Base-by-base conservation (phyloP, 495 filamentous ascomycete species). In the Aspergillus nanangensis region DNA sequence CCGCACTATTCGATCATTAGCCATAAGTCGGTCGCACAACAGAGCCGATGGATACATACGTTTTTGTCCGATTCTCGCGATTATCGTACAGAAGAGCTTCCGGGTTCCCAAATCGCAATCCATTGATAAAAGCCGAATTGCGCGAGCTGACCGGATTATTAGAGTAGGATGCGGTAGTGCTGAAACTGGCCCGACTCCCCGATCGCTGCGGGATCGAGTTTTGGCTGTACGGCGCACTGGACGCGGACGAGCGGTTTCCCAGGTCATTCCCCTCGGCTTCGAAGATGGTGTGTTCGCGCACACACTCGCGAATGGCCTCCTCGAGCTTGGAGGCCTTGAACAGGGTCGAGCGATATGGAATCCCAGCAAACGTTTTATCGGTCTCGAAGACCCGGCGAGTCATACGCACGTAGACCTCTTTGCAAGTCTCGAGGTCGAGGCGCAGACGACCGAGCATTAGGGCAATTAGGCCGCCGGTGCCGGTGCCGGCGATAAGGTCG, bases 251-350 rank as follows among this genome's bases (percentile, higher is more conserved):
- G 44, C 63, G 55, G 27, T 57, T 51, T 27, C 52, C 52, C 18
- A 56, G 39, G 52, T 88, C 84, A 51, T 94, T 94, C 7, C 89
- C 90, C 58, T 95, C 90, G 18, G 80, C 71, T 55, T 88, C 86
- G 48, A 78, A 83, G 14, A 92, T 72, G 0, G 89, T 94, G 58
- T 94, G 87, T 65, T 95, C 86, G 44, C 84, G 72, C 3, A 98
- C 94, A 53, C 86, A 90, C 50, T 94, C 84, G 57, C 79, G 80
- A 58, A 98, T 97, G 1, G 90, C 94, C 51, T 96, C 90, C 60
- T 97, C 94, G 42, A 98, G 73, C 57, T 88, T 91, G 7, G 87
- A 92, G 5, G 93, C 91, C 70, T 98, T 98, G 78, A 96, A 97
- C 34, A 97, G 62, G 0, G 93, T 97, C 14, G 87, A 90, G 19